These are phyloP conservation scores for Globisporangium spiculum DNA, from an alignment of 352 stramenopile species.

Conservation along the genomic window DNA sequence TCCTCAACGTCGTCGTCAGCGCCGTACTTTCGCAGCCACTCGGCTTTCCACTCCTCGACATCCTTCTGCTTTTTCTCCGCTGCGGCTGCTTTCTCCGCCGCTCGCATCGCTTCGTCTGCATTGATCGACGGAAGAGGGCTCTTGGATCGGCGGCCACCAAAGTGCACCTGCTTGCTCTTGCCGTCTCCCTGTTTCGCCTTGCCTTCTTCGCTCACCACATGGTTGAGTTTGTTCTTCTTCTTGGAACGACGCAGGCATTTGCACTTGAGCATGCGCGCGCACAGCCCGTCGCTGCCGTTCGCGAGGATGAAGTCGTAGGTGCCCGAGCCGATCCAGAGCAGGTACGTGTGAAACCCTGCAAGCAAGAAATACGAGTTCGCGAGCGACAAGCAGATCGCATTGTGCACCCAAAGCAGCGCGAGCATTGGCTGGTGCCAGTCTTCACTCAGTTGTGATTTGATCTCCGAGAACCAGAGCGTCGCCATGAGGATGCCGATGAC, in stretches of 20 bases:
- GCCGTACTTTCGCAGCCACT: slow-evolving; percentile 40
- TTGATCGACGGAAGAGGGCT: not conserved
- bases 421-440: slow-evolving; percentile 47
- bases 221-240: slow-evolving; percentile 36
- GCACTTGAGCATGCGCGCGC: slow-evolving; percentile 75
- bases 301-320: slow-evolving; percentile 87
- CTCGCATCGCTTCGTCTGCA: slow-evolving; percentile 7
- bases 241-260: slow-evolving; percentile 47
- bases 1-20: slow-evolving; percentile 19
- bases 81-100: slow-evolving; percentile 10
- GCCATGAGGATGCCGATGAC: slow-evolving; percentile 75
- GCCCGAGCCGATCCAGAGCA: slow-evolving; percentile 61
- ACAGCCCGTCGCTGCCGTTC: slow-evolving; percentile 72
- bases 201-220: slow-evolving; percentile 29
- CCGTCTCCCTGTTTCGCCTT: slow-evolving; percentile 19
- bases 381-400: slow-evolving; percentile 52
- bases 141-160: slow-evolving; percentile 15
- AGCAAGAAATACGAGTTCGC: slow-evolving; percentile 70
- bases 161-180: slow-evolving; percentile 22
- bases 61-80: slow-evolving; percentile 30
- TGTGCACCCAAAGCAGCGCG: slow-evolving; percentile 75
- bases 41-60: slow-evolving; percentile 36
- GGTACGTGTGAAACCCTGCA: slow-evolving; percentile 74
- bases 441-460: slow-evolving; percentile 33
- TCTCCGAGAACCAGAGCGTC: slow-evolving; percentile 62